A percentile compares a stretch with the other conserved stretches of the same genome.
phyloP scores from a whole-genome alignment of 148 eudicot species.

The Suaeda aralocaspica region DNA sequence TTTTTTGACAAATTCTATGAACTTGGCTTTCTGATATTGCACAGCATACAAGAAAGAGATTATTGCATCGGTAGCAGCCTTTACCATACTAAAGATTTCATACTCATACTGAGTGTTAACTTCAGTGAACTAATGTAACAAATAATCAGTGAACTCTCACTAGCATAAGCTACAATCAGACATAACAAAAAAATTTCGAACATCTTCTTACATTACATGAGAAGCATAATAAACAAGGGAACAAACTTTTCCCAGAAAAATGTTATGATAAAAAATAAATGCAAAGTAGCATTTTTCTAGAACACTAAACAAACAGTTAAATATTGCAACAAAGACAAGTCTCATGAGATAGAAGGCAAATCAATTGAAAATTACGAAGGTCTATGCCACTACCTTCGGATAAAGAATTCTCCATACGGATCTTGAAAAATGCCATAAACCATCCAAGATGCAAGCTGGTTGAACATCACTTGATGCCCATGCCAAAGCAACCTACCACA shows the following conservation, averaged over 20 bases:
- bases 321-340: not conserved
- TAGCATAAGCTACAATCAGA: not conserved
- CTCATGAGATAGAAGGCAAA: not conserved
- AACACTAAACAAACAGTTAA: not conserved
- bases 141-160: not conserved
- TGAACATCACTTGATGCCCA: slow-evolving; percentile 97
- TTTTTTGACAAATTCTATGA: too few relatives aligned
- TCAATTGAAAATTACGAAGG: not conserved
- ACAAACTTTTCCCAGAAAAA: not conserved
- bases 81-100: too few relatives aligned
- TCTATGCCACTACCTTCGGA: slow-evolving; percentile 51
- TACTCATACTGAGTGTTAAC: not conserved
- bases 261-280: not conserved
- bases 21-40: too few relatives aligned
- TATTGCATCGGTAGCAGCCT: too few relatives aligned
- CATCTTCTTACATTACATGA: not conserved
- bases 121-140: not conserved
- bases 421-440: slow-evolving; percentile 95
- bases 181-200: not conserved
- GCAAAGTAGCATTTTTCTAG: not conserved
- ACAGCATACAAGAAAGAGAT: too few relatives aligned
- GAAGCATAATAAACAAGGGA: not conserved
- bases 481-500: slow-evolving; percentile 88
- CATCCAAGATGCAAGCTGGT: slow-evolving; percentile 95
- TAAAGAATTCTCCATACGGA: slow-evolving; percentile 82